These are phyloP conservation scores for Saccharomycopsis hybrid DNA, from an alignment of 1,139 yeast species.

Conservation along the genomic window DNA sequence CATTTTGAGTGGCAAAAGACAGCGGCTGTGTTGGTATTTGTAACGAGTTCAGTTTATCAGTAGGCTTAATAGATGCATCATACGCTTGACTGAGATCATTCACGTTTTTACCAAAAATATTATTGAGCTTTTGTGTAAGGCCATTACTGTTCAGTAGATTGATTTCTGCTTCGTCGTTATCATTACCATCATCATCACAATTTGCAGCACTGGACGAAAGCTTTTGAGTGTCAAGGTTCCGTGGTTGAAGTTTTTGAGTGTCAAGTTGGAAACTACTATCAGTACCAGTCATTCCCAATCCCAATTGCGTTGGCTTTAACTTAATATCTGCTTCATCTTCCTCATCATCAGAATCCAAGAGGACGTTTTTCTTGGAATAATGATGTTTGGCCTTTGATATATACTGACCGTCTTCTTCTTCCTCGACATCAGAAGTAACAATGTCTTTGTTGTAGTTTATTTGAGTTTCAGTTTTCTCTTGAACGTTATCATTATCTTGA, in stretches of 20 bases:
- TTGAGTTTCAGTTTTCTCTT: not conserved
- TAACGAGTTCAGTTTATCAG: not conserved
- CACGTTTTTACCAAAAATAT: slow-evolving; percentile 8
- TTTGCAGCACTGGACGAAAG: no score
- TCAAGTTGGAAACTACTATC: no score
- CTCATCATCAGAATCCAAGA: slow-evolving; percentile 16
- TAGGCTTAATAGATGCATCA: slow-evolving; percentile 1
- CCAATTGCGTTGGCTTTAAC: no score
- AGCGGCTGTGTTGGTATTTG: not conserved
- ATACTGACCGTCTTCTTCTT: slow-evolving; percentile 16
- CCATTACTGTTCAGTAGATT: slow-evolving; percentile 7
- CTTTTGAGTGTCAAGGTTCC: no score
- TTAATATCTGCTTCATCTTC: slow-evolving; percentile 15
- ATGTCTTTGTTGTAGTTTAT: not conserved
- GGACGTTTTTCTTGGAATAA: not conserved
- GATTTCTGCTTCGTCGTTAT: slow-evolving; percentile 6
- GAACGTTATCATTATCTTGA: slow-evolving; percentile 9
- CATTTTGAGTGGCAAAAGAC: no score
- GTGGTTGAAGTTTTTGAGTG: no score
- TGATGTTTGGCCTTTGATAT: not conserved
- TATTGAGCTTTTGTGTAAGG: slow-evolving; percentile 18
- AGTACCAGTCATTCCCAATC: no score
- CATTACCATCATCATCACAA: slow-evolving; percentile 11
- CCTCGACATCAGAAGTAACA: slow-evolving; percentile 1
- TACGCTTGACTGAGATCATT: not conserved